Base-by-base conservation (phyloP, 2,329 filamentous ascomycete species). In the Ceratocystis smalleyi region DNA sequence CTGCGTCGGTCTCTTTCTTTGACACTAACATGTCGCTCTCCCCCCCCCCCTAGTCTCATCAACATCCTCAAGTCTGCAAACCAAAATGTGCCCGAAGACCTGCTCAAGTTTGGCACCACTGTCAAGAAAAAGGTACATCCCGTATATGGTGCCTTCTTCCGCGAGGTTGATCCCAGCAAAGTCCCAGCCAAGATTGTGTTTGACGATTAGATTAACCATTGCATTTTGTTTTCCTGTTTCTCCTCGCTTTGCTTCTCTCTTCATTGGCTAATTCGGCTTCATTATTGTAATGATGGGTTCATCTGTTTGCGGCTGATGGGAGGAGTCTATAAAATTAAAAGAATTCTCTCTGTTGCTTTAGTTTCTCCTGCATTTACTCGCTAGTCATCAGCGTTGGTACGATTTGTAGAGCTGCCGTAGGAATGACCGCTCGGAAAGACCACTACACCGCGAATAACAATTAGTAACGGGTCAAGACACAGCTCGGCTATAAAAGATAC, bases 111-210 rank as follows among this genome's bases (percentile, higher is more conserved):
- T 70, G 94, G 94, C 71, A 95, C 91, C 24, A 97, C 92, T 0
- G 94, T 99, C 62, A 99, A 97, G 84, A 96, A 95, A 84, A 97
- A 97, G 90, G 83, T 85, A 60, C 94, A 99, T 77, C 88, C 91
- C 71, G 88, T 89, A 59, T 99, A 97, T 72, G 94, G 94, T 65
- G 90, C 91, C 40, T 97, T 97, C 74, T 96, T 88, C 80, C 96
- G 94, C 76, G 90, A 96, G 70, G 85, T 89, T 7, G 88, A 89
- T 70, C 86, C 86, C 74, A 89, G 82, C 73, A 87, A 92, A 76
- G 86, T 88, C 74, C 86, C 89, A 32, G 94, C 87, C 65, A 96
- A 96, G 80, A 95, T 96, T 73, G 91, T 84, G 59, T 96, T 96
- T 77, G 90, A 68, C 43, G 64, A 68, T 59, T 67, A 68, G 32